Base-by-base conservation (phyloP, 2,329 filamentous ascomycete species). In the Ceratocystis colombiana region DNA sequence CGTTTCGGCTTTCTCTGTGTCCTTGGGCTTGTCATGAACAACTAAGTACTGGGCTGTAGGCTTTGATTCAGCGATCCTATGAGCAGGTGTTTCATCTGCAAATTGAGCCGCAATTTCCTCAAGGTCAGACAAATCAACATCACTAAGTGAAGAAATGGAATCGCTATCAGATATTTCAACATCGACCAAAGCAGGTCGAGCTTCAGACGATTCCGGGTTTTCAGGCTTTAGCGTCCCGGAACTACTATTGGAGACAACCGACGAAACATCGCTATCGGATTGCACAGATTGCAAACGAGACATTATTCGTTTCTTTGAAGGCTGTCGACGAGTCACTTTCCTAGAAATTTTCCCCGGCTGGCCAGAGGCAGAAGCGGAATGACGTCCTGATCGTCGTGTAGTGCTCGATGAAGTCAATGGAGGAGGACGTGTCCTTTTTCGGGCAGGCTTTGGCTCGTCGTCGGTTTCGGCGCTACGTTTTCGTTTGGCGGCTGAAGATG, bases 401-500 rank as follows among this genome's bases (percentile, higher is more conserved):
- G 61, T 64, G 15, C 22, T 25, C n/a, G 61, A 45, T 12, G 37
- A 41, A 41, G 37, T 1, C 12, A 12, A n/a, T 45, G 45, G 61
- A 25, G 15, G 25, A 10, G 55, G 6, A 12, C 20, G 64, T 44
- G 62, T 67, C 46, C 59, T 28, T 44, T 63, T 67, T 33, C 55
- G 20, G 3, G 55, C 57, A 33, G 62, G 64, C 37, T 46, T 59
- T 20, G 62, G 15, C 6, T 65, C 50, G 22, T 66, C n/a, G 20
- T 55, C 53, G 12, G n/a, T 25, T 25, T 28, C 55, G 20, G 22
- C 15, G 7, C 41, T 50, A 17, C 63, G 48, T 33, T 64, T 64
- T 12, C 63, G 63, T 30, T 64, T 64, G 4, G 33, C 15, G 17
- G 62, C 71, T 63, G 10, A 69, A 70, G 6, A 71, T 7, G 8